Evolutionary conservation across 352 stramenopile species (phyloP).

Genomic region (Pythium utonaiense): DNA sequence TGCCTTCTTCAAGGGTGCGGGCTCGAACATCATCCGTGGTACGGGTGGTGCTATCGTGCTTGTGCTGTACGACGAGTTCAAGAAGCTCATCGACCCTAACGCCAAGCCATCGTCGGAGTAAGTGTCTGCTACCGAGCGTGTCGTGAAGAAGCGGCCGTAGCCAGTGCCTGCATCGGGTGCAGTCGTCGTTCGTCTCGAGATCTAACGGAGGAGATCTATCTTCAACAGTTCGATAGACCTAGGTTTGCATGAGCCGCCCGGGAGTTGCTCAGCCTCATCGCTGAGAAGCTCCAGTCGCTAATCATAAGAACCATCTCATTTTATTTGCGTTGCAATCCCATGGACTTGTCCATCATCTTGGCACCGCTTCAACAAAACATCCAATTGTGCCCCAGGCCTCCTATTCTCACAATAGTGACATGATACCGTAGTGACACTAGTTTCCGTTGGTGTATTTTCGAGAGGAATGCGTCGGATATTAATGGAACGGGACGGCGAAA

Average conservation of each 20-base stretch:
- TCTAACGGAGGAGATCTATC: constrained; percentile 17
- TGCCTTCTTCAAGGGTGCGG: constrained; percentile 99
- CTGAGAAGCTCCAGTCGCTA: constrained; percentile 5
- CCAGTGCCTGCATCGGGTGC: constrained; percentile 11
- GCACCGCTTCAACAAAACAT: too few species aligned
- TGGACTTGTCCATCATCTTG: neutral
- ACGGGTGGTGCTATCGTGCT: constrained; percentile 98
- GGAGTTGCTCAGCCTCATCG: neutral
- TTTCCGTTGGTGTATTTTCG: neutral
- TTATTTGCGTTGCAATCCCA: constrained; percentile 25
- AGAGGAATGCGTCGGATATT: neutral
- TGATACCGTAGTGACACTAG: neutral
- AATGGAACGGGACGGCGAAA: neutral
- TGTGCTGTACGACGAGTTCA: constrained; percentile 99
- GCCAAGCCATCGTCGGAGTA: constrained; percentile 57
- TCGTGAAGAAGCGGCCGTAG: constrained; percentile 25
- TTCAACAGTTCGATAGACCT: constrained; percentile 31
- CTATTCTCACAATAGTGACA: constrained; percentile 12
- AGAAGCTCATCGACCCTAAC: constrained; percentile 75
- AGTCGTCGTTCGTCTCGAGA: constrained; percentile 6
- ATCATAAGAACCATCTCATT: constrained; percentile 27
- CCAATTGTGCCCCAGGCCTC: constrained; percentile 23
- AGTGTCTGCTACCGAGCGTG: constrained; percentile 24
- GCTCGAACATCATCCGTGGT: constrained; percentile 98
- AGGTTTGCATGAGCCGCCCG: constrained; percentile 19